Base-by-base conservation (phyloP, 164 flowering plant species). In the Amborella trichopoda region DNA sequence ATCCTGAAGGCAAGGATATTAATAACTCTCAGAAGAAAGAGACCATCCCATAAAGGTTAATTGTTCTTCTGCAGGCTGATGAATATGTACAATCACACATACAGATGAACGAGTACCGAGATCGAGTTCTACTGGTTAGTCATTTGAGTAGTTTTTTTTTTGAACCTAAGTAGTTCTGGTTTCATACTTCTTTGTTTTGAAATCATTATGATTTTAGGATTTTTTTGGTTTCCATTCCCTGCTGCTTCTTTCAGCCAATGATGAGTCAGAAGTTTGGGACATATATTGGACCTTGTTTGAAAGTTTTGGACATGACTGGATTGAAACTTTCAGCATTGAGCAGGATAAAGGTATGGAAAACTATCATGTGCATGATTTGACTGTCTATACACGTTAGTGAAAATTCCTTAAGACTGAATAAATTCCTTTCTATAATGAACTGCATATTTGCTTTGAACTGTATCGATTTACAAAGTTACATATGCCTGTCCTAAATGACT, bases 41-140 rank as follows among this genome's bases (percentile, higher is more conserved):
- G n/a, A n/a, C n/a, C n/a, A n/a, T n/a, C n/a, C n/a, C n/a, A n/a
- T 11, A 33, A 33, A 2, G 2, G 12, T 33, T 33, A 11, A 13
- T 33, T 33, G 37, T 33, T 44, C 25, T 9, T 40, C 23, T 62
- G 32, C 54, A 87, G 96, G 77, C 73, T 27, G 53, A 84, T 54
- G 70, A 69, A 59, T 88, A 88, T 75, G 74, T 81, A 40, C 96
- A 84, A 48, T 88, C 96, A 16, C 94, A 88, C 59, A 88, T 88
- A 63, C 96, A 88, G 62, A 68, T 88, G 69, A 88, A 88, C 56
- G 96, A 88, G 60, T 88, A 88, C 55, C 67, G 96, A 59, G 96
- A 88, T 55, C 81, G 89, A 36, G 81, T 88, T 4, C 44, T 88
- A 48, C 55, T 88, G 76, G 96, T 84, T 46, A 62, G 81, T 65